phyloP scores from a whole-genome alignment of 2,329 filamentous ascomycete genomes.

The Calonectria crousiana region DNA sequence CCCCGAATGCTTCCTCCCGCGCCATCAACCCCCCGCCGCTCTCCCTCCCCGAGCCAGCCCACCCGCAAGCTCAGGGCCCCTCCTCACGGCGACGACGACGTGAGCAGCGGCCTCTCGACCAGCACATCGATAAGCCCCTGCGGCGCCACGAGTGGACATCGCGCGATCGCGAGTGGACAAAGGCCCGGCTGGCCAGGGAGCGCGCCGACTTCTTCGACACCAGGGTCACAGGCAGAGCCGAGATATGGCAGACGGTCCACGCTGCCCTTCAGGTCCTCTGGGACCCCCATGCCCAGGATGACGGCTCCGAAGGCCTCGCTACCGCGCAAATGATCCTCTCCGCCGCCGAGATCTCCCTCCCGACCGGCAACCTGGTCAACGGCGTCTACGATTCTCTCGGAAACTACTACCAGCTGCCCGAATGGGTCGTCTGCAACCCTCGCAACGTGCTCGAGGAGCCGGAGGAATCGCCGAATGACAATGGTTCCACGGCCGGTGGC shows the following conservation, averaged over 20 bases:
- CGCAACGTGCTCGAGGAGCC: conserved; percentile 61
- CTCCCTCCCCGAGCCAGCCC: conserved; percentile 47
- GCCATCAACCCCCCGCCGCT: conserved; percentile 62
- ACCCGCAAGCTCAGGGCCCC: conserved; percentile 36
- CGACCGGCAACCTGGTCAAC: conserved; percentile 78
- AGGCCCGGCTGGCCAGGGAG: conserved; percentile 75
- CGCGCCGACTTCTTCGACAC: conserved; percentile 92
- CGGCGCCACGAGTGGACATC: conserved; percentile 75
- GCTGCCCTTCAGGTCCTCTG: conserved; percentile 77
- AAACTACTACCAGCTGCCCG: conserved; percentile 76
- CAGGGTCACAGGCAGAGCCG: conserved; percentile 78
- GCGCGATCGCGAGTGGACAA: conserved; percentile 76
- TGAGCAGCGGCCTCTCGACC: conserved; percentile 60
- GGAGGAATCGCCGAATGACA: conserved; percentile 40
- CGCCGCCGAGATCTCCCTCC: conserved; percentile 81
- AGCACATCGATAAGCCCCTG: conserved; percentile 79
- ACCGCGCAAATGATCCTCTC: conserved; percentile 86
- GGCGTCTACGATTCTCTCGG: conserved; percentile 80
- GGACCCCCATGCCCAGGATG: conserved; percentile 57
- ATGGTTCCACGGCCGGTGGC: conserved; percentile 55
- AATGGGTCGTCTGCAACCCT: conserved; percentile 77
- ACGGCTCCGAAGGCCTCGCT: conserved; percentile 58
- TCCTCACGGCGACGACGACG: conserved; percentile 50
- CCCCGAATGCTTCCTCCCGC: conserved; percentile 63
- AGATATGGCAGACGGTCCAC: conserved; percentile 84